Conservation (phyloP, 495 filamentous ascomycete genomes). For the Tuber indicum region DNA sequence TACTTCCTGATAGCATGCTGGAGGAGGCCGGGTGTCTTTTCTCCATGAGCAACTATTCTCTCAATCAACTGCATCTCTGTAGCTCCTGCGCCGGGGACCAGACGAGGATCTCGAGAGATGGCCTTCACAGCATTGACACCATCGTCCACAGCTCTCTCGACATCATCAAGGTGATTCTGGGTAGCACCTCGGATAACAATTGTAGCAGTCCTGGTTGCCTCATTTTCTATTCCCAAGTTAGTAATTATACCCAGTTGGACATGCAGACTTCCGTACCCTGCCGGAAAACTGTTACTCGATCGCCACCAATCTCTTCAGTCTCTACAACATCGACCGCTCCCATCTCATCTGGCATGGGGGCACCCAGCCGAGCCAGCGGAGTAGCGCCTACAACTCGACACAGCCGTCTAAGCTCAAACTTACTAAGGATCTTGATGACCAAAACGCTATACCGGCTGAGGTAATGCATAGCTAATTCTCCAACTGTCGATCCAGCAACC, state of each 20-base stretch:
- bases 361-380: constrained; percentile 87
- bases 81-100: constrained; percentile 92
- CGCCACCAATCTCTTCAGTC: constrained; percentile 96
- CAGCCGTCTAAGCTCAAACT: constrained; percentile 88
- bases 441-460: constrained; percentile 94
- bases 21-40: constrained; percentile 82
- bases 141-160: constrained; percentile 96
- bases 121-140: constrained; percentile 99
- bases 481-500: constrained; percentile 81
- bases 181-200: constrained; percentile 93
- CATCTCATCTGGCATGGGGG: constrained; percentile 99
- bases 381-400: constrained; percentile 96
- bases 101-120: constrained; percentile 81
- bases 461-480: constrained; percentile 94
- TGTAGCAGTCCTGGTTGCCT: constrained; percentile 85
- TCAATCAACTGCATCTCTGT: constrained; percentile 94
- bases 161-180: constrained; percentile 94
- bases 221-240: constrained; percentile 55
- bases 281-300: constrained; percentile 96
- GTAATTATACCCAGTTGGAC: background rate
- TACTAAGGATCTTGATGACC: constrained; percentile 94
- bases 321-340: constrained; percentile 90
- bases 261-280: constrained; percentile 48
- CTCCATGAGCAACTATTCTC: constrained; percentile 77
- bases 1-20: constrained; percentile 97